Evolutionary conservation across 2,329 filamentous ascomycete genomes (phyloP).

Genomic region (Eutypella sp.): DNA sequence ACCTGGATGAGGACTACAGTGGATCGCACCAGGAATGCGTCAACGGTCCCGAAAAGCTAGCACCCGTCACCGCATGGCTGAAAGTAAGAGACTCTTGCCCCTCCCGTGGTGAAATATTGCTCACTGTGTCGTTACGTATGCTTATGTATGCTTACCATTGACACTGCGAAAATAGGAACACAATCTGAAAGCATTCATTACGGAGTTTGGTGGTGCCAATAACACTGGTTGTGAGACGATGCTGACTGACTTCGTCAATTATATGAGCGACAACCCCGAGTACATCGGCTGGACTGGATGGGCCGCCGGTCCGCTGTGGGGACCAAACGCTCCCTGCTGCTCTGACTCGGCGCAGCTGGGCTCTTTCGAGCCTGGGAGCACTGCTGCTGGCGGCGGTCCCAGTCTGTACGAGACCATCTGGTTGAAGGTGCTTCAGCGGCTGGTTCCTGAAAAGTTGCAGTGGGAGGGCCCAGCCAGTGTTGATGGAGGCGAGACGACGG

Average conservation of each 20-base stretch:
- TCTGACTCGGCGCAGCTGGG: conserved; percentile 36
- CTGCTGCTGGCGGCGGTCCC: conserved; percentile 35
- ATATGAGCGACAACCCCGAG: conserved; percentile 40
- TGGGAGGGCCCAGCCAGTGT: conserved; percentile 30
- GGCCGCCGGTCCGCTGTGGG: conserved; percentile 47
- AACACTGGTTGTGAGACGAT: conserved; percentile 36
- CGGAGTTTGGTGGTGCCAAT: conserved; percentile 44
- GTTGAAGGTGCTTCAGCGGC: conserved; percentile 37
- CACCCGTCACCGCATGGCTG: conserved; percentile 40
- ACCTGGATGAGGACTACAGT: conserved; percentile 44
- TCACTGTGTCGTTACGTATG: no score
- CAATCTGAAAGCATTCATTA: conserved; percentile 43
- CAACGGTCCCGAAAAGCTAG: conserved; percentile 35
- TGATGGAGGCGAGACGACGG: conserved; percentile 12
- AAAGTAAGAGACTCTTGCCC: conserved; percentile 15
- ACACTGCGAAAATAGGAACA: conserved; percentile 20
- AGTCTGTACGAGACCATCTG: conserved; percentile 43
- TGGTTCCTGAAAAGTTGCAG: conserved; percentile 36
- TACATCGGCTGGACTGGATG: conserved; percentile 49
- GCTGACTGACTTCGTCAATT: conserved; percentile 37
- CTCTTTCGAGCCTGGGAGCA: conserved; percentile 42
- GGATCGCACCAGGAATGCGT: conserved; percentile 38
- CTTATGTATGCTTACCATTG: no score
- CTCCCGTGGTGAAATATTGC: no score
- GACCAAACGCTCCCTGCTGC: conserved; percentile 36